Percentiles rank a stretch among this genome's conserved stretches.
Conservation (phyloP, 345 rosid genomes). For the Hevea brasiliensis region DNA sequence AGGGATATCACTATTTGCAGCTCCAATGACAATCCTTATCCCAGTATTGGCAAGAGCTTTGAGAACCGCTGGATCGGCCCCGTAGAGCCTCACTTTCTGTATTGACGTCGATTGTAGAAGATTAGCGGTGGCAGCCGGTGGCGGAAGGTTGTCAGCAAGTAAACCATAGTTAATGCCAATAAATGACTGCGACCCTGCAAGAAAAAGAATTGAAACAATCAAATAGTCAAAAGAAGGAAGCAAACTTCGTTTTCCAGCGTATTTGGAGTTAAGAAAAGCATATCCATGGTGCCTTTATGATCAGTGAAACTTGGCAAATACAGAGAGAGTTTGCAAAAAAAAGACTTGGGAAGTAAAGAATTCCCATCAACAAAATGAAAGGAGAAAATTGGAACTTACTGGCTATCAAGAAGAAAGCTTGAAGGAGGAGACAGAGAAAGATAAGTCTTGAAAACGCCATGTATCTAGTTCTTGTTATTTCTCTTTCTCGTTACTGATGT, state of each 20-base stretch:
- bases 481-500: no score
- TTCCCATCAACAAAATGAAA: no score
- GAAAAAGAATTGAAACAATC: neutral
- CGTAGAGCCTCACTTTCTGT: constrained; percentile 72
- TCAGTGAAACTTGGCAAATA: no score
- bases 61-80: constrained; percentile 69
- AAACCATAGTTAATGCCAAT: constrained; percentile 87
- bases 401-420: constrained; percentile 30
- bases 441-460: constrained; percentile 20
- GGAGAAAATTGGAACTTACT: constrained; percentile 34
- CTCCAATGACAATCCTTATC: constrained; percentile 69
- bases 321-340: no score
- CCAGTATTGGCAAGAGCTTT: constrained; percentile 75
- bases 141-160: constrained; percentile 78
- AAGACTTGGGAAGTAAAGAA: no score
- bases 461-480: neutral
- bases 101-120: constrained; percentile 75
- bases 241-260: no score
- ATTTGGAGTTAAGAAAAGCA: no score
- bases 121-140: constrained; percentile 65
- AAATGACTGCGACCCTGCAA: constrained; percentile 65
- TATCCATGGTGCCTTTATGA: no score
- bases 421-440: constrained; percentile 32
- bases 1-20: constrained; percentile 68
- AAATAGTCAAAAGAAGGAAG: neutral